Conservation (phyloP, 1,139 yeast genomes). For the Zygosaccharomyces pseudobailii region DNA sequence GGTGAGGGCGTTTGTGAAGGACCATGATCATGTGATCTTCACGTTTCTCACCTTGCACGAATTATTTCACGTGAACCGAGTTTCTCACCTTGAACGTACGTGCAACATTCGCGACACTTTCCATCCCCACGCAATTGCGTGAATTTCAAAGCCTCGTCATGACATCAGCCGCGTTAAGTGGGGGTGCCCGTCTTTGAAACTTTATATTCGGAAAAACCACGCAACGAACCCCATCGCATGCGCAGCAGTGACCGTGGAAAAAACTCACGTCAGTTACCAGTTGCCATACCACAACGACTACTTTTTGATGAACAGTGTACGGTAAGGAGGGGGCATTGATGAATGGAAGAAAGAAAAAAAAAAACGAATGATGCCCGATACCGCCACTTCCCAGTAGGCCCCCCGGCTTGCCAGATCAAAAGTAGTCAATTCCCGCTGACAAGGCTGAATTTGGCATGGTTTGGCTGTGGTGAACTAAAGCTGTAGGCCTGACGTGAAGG, state of each 20-base stretch:
- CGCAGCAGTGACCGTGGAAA: neutral
- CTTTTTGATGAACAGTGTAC: neutral
- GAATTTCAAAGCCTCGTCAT: constrained; percentile 1
- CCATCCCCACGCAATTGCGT: neutral
- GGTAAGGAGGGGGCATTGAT: neutral
- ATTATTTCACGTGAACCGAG: too few relatives aligned
- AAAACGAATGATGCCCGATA: neutral
- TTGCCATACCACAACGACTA: neutral
- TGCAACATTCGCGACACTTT: neutral
- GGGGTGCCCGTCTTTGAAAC: neutral
- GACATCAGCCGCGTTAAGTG: neutral
- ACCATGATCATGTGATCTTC: neutral
- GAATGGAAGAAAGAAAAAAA: neutral
- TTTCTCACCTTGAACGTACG: too few relatives aligned
- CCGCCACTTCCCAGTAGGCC: neutral
- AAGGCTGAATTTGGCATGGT: neutral
- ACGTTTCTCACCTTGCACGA: too few relatives aligned
- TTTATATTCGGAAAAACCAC: neutral
- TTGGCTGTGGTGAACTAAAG: neutral
- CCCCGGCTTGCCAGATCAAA: too few relatives aligned
- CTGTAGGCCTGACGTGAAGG: neutral
- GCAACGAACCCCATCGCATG: neutral
- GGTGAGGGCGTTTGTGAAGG: too few relatives aligned
- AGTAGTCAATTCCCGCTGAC: neutral
- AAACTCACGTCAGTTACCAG: neutral